These are phyloP conservation scores for Posidonia australis DNA, from an alignment of 106 monocot genomes.

Conservation along the genomic window DNA sequence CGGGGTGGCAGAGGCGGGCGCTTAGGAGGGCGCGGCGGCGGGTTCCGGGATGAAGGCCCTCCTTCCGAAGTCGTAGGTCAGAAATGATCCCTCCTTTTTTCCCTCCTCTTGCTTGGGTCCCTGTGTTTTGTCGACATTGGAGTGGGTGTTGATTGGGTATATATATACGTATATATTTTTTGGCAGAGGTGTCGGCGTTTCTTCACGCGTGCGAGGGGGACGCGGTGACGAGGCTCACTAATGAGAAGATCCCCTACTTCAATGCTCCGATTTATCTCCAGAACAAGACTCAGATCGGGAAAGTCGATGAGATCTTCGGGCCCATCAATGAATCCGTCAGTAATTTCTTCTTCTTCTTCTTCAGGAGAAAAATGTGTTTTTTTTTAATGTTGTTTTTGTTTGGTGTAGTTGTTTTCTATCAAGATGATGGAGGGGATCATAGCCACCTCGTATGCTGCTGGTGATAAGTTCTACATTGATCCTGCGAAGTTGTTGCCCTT, in stretches of 20 bases:
- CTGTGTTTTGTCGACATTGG: not conserved
- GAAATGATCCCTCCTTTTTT: too few species aligned
- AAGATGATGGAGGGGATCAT: conserved; percentile 95
- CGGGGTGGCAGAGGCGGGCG: conserved; percentile 24
- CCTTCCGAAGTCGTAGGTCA: conserved; percentile 84
- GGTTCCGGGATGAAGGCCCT: conserved; percentile 82
- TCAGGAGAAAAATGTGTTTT: not conserved
- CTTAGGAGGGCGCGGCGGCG: conserved; percentile 49
- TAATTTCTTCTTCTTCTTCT: not conserved
- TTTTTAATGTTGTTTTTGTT: not conserved
- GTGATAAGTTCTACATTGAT: conserved; percentile 91
- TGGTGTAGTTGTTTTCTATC: conserved; percentile 62
- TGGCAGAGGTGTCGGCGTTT: conserved; percentile 73
- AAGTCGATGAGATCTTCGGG: conserved; percentile 93
- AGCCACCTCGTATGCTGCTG: conserved; percentile 49
- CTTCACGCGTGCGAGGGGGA: conserved; percentile 87
- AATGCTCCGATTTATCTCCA: conserved; percentile 86
- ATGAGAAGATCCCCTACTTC: conserved; percentile 89
- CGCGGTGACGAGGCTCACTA: conserved; percentile 72
- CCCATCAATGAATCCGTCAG: conserved; percentile 96
- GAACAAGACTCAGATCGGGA: conserved; percentile 93
- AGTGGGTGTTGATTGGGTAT: not conserved
- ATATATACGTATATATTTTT: not conserved
- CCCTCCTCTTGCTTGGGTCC: not conserved
- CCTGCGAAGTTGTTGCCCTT: conserved; percentile 78